phyloP scores from a whole-genome alignment of 768 basidiomycete genomes.

The Obba rivulosa region DNA sequence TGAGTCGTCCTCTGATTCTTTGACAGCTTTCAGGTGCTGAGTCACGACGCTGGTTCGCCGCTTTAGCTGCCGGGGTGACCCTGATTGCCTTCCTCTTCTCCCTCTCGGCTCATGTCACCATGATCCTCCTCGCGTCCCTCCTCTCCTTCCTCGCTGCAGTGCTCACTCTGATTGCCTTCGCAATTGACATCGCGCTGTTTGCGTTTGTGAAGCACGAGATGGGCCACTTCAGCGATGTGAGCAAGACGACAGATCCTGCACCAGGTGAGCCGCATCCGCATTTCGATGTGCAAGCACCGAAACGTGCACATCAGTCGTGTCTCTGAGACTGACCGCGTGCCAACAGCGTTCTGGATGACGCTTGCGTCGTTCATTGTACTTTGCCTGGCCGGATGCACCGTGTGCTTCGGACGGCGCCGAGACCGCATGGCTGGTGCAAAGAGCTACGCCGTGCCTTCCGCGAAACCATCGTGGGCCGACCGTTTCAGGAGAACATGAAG shows the following conservation, averaged over 20 bases:
- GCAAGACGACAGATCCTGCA: constrained; percentile 47
- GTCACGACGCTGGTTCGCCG: background rate
- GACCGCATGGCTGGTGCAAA: constrained; percentile 40
- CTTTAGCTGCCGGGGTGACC: constrained; percentile 43
- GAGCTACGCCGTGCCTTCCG: constrained; percentile 17
- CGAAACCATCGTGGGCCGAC: constrained; percentile 30
- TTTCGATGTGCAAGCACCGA: background rate
- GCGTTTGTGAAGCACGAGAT: constrained; percentile 56
- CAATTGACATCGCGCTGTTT: constrained; percentile 71
- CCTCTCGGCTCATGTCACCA: constrained; percentile 49
- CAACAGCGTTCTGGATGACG: constrained; percentile 69
- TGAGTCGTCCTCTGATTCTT: constrained; percentile 27
- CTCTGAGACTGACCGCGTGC: background rate
- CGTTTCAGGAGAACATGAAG: constrained; percentile 15
- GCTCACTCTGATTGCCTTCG: constrained; percentile 67
- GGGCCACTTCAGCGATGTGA: constrained; percentile 39
- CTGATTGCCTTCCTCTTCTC: constrained; percentile 61
- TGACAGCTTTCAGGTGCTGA: background rate
- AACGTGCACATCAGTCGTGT: background rate
- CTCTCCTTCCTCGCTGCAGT: constrained; percentile 63
- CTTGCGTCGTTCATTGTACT: constrained; percentile 61
- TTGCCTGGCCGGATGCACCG: constrained; percentile 58
- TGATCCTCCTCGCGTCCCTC: constrained; percentile 39
- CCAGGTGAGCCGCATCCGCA: constrained; percentile 44
- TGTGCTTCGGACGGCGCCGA: constrained; percentile 63